Evolutionary conservation across 2,329 filamentous ascomycete species (phyloP), one percentile per base, ranked within the genome.

Genomic region (Trichocomaceae sp.): DNA sequence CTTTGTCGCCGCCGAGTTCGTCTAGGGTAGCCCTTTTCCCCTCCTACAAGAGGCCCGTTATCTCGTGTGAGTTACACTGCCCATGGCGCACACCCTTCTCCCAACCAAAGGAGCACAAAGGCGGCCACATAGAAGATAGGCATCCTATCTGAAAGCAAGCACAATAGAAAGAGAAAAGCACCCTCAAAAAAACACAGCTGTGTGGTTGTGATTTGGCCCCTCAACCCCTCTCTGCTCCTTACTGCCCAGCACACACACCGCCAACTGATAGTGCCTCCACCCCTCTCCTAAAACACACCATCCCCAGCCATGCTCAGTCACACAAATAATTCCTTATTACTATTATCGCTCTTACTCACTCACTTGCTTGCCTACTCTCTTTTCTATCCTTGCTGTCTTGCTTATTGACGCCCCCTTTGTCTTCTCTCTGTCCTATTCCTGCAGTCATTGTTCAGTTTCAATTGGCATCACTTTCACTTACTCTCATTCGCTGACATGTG

Each of bases 181-280:
- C 8, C 3, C 39, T 19, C 39, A 22, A 10, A 7, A 20, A 50
- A 4, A n/a, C 20, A n/a, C 9, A n/a, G 47, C 33, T 39, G 47
- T 39, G 31, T 29, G 35, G 22, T n/a, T 33, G 31, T 22, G 51
- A 37, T 55, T 47, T 52, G 54, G 54, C 54, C 54, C 54, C 54
- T 55, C 54, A 51, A 22, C 54, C 47, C 53, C 53, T 53, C 50
- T 23, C 52, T 26, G 46, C 54, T 53, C 51, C 51, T 53, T 53
- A 26, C 50, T 46, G 20, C 54, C 45, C 52, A 37, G 26, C 17
- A 17, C 56, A 17, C 56, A 52, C 52, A 57, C 56, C 56, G 52
- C 52, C 56, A 50, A 52, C 49, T 39, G 37, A 52, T 49, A 50
- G 47, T 20, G 52, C 47, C 49, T 52, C 45, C 47, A 26, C 46